Percentiles rank a stretch among this genome's conserved stretches.
These are phyloP conservation scores for Zoysia pacifica DNA, from an alignment of 176 grass and related monocot species.

Conservation along the genomic window DNA sequence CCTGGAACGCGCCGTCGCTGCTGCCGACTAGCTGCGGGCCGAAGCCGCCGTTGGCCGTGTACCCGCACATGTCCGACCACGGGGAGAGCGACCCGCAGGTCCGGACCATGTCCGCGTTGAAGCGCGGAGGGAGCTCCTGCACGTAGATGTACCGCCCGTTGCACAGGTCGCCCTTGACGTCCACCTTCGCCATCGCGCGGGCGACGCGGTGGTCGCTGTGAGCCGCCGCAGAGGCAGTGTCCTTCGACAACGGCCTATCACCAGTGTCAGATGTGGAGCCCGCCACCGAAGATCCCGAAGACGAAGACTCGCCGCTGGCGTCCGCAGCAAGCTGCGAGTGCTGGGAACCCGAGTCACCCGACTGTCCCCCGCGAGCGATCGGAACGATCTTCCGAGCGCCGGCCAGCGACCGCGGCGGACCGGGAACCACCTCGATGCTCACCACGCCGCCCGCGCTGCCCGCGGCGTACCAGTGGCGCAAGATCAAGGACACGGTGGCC, in stretches of 20 bases:
- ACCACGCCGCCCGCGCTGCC: slow-evolving; percentile 19
- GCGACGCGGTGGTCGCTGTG: slow-evolving; percentile 17
- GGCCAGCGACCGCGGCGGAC: not conserved
- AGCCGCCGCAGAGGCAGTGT: not conserved
- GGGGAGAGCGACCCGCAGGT: slow-evolving; percentile 55
- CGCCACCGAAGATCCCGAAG: not conserved
- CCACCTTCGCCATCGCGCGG: slow-evolving; percentile 13
- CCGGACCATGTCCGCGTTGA: slow-evolving; percentile 69
- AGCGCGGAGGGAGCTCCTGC: slow-evolving; percentile 66
- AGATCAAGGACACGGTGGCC: slow-evolving; percentile 35
- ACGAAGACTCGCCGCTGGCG: not conserved
- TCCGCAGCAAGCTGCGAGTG: not conserved
- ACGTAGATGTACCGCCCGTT: slow-evolving; percentile 81
- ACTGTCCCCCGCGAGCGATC: not conserved
- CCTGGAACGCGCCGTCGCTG: slow-evolving; percentile 49
- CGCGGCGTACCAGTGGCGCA: slow-evolving; percentile 49
- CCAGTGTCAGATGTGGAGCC: not conserved
- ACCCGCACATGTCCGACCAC: slow-evolving; percentile 73
- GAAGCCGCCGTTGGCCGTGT: slow-evolving; percentile 71
- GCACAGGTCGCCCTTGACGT: slow-evolving; percentile 60
- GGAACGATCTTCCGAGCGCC: slow-evolving; percentile 7
- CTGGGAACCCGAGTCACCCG: not conserved
- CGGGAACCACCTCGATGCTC: slow-evolving; percentile 12
- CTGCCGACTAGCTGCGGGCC: slow-evolving; percentile 51
- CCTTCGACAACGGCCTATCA: not conserved